Evolutionary conservation across 257 asterid genomes (phyloP).

Genomic region (Solanum virginianum): DNA sequence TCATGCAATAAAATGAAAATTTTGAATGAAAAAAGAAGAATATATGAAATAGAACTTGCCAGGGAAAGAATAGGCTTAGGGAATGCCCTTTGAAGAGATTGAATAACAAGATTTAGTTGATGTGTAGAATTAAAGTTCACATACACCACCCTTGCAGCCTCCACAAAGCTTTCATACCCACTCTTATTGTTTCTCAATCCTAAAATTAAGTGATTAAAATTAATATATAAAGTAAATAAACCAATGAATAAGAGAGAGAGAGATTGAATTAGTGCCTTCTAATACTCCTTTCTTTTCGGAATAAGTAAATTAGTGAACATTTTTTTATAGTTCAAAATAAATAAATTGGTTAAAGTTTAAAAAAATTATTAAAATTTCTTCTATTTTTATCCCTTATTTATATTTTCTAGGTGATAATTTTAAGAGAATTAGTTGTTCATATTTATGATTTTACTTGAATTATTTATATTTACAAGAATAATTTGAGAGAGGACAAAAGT

Average conservation of each 20-base stretch:
- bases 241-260: background rate
- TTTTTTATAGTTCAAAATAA: no score
- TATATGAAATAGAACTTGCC: slow-evolving; percentile 34
- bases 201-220: background rate
- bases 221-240: background rate
- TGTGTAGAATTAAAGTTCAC: slow-evolving; percentile 24
- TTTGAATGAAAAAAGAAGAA: background rate
- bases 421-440: no score
- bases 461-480: no score
- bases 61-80: slow-evolving; percentile 47
- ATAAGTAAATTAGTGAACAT: no score
- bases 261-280: background rate
- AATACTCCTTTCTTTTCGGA: no score
- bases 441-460: no score
- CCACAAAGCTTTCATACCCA: slow-evolving; percentile 71
- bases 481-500: no score
- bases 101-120: slow-evolving; percentile 30
- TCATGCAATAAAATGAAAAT: no score
- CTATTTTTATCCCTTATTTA: no score
- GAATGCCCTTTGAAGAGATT: slow-evolving; percentile 49
- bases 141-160: slow-evolving; percentile 49
- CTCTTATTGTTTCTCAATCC: slow-evolving; percentile 37
- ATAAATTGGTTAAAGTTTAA: no score
- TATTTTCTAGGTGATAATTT: no score
- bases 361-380: no score